Evolutionary conservation across 768 basidiomycete genomes (phyloP).

Genomic region (Lactarius pseudohatsudake): DNA sequence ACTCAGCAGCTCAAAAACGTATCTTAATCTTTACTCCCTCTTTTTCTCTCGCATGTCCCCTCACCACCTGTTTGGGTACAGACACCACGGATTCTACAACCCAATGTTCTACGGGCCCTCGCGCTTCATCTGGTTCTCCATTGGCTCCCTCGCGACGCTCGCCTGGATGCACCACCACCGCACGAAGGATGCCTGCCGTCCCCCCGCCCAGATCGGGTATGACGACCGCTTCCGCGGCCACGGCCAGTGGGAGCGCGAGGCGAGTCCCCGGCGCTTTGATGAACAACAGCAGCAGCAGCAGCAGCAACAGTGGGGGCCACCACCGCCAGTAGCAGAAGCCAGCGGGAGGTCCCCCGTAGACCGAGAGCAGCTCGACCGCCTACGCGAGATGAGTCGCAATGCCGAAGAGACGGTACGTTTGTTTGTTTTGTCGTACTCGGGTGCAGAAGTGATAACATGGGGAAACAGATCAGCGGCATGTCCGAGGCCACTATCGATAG

Average conservation of each 20-base stretch:
- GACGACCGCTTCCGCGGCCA: conserved; percentile 31
- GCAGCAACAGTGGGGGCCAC: neutral
- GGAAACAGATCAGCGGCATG: conserved; percentile 57
- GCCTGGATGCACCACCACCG: conserved; percentile 38
- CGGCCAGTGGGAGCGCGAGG: conserved; percentile 32
- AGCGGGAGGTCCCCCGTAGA: neutral
- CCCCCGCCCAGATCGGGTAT: conserved; percentile 38
- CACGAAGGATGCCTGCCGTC: conserved; percentile 36
- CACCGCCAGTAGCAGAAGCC: neutral
- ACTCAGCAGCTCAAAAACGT: neutral
- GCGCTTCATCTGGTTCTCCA: conserved; percentile 65
- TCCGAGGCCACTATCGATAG: conserved; percentile 69
- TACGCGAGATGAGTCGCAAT: conserved; percentile 32
- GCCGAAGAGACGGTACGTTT: conserved; percentile 39
- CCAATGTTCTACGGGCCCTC: conserved; percentile 41
- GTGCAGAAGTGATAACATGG: neutral
- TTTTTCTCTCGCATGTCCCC: neutral
- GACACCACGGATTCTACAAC: neutral
- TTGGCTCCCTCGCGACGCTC: conserved; percentile 50
- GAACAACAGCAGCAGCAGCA: neutral
- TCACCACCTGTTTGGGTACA: neutral
- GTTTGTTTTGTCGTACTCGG: neutral
- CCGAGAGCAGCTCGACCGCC: conserved; percentile 15
- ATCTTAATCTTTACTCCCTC: neutral
- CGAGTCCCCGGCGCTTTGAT: neutral